phyloP scores from a whole-genome alignment of 352 stramenopile genomes.

The Phytopythium oedochilum region DNA sequence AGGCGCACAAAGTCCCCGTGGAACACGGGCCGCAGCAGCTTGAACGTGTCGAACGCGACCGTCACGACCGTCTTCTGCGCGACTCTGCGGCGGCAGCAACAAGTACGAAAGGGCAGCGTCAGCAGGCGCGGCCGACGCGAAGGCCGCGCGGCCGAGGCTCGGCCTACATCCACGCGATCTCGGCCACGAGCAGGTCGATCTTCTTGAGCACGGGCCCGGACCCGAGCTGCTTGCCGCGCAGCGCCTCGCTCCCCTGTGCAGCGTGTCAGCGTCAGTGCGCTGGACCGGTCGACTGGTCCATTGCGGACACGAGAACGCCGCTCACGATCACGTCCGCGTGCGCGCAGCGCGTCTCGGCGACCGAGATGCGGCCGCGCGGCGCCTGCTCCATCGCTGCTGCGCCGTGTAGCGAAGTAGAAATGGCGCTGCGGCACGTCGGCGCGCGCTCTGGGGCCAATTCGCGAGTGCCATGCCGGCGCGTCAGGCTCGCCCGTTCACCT shows the following conservation, averaged over 20 bases:
- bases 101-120: neutral
- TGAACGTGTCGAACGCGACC: slow-evolving; percentile 44
- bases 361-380: slow-evolving; percentile 11
- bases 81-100: slow-evolving; percentile 10
- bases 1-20: slow-evolving; percentile 40
- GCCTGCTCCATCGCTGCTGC: neutral
- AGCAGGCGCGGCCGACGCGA: neutral
- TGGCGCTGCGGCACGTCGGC: too few species aligned
- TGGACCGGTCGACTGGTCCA: too few species aligned
- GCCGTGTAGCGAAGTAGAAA: neutral
- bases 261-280: too few species aligned
- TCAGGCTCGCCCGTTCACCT: neutral
- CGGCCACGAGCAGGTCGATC: slow-evolving; percentile 21
- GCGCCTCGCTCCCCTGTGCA: slow-evolving; percentile 32
- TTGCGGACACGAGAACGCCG: neutral
- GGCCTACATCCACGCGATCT: slow-evolving; percentile 9
- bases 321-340: slow-evolving; percentile 21
- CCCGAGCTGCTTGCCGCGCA: slow-evolving; percentile 42
- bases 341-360: slow-evolving; percentile 20
- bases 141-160: too few species aligned
- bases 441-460: neutral
- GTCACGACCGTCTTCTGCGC: slow-evolving; percentile 27
- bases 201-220: slow-evolving; percentile 46
- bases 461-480: neutral
- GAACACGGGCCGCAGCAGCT: slow-evolving; percentile 25